phyloP scores from a whole-genome alignment of 192 early-diverging fungal genomes.

The Coemansia sp. region DNA sequence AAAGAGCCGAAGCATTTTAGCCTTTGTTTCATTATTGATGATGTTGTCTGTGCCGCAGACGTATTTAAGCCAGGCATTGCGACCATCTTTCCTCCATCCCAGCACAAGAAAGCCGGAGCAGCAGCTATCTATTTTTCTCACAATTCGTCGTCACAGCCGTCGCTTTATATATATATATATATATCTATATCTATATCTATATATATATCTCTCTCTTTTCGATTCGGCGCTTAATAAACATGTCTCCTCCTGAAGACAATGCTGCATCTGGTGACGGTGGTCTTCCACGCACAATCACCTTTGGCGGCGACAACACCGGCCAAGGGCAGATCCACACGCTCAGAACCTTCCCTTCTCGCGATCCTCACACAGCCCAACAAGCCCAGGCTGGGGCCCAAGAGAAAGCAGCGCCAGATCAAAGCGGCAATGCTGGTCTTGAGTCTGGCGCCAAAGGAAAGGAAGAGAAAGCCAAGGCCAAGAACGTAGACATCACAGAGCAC shows the following conservation, averaged over 20 bases:
- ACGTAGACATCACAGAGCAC: slow-evolving; percentile 61
- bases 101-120: background rate
- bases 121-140: background rate
- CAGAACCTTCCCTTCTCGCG: slow-evolving; percentile 8
- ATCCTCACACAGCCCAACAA: slow-evolving; percentile 6
- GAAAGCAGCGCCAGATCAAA: background rate
- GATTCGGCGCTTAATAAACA: background rate
- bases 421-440: background rate
- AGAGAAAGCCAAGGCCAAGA: slow-evolving; percentile 26
- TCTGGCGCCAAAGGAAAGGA: background rate
- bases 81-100: background rate
- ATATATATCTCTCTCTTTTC: background rate
- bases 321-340: slow-evolving; percentile 7
- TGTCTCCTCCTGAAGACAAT: background rate
- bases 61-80: slow-evolving; percentile 1
- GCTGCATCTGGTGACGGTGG: slow-evolving; percentile 2
- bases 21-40: background rate
- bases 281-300: slow-evolving; percentile 23
- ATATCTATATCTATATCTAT: background rate
- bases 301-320: slow-evolving; percentile 17
- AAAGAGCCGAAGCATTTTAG: background rate
- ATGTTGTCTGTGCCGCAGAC: background rate
- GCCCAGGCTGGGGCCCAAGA: background rate
- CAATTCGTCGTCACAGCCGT: no score
- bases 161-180: no score